These are phyloP conservation scores for Geotrichum candidum DNA, from an alignment of 1,139 yeast genomes.

Conservation along the genomic window DNA sequence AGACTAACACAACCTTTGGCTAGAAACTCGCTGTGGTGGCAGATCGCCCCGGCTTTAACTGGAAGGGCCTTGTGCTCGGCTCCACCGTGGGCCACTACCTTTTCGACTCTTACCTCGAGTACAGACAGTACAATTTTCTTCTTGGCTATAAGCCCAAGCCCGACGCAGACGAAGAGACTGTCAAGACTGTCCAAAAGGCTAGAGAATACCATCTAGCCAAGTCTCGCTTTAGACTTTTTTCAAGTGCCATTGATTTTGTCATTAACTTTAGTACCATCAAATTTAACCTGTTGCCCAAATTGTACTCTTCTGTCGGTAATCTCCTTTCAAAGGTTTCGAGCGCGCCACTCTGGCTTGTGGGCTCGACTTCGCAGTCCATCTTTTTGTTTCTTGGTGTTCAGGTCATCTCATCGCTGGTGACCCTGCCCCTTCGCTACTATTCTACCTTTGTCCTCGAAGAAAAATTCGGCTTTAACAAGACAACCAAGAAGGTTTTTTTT, in stretches of 20 bases:
- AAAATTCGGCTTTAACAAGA: slow-evolving; percentile 85
- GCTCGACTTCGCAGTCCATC: slow-evolving; percentile 47
- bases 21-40: slow-evolving; percentile 35
- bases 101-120: slow-evolving; percentile 67
- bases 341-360: slow-evolving; percentile 36
- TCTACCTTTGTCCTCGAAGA: slow-evolving; percentile 85
- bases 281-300: slow-evolving; percentile 57
- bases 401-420: slow-evolving; percentile 45
- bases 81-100: slow-evolving; percentile 68
- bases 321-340: slow-evolving; percentile 33
- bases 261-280: slow-evolving; percentile 56
- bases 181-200: slow-evolving; percentile 70
- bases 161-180: slow-evolving; percentile 50
- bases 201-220: slow-evolving; percentile 82
- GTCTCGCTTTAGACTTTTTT: slow-evolving; percentile 58
- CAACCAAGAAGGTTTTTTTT: slow-evolving; percentile 64
- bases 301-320: slow-evolving; percentile 56
- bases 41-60: slow-evolving; percentile 60
- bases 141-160: slow-evolving; percentile 53
- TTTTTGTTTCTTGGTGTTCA: slow-evolving; percentile 52
- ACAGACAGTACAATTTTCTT: slow-evolving; percentile 71
- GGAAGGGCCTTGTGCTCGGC: slow-evolving; percentile 72
- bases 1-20: too few species aligned
- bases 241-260: slow-evolving; percentile 46
- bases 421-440: slow-evolving; percentile 66